Percentiles rank a stretch among this genome's conserved stretches.
phyloP scores from a whole-genome alignment of 2,329 filamentous ascomycete species.

The Venturia pyrina region DNA sequence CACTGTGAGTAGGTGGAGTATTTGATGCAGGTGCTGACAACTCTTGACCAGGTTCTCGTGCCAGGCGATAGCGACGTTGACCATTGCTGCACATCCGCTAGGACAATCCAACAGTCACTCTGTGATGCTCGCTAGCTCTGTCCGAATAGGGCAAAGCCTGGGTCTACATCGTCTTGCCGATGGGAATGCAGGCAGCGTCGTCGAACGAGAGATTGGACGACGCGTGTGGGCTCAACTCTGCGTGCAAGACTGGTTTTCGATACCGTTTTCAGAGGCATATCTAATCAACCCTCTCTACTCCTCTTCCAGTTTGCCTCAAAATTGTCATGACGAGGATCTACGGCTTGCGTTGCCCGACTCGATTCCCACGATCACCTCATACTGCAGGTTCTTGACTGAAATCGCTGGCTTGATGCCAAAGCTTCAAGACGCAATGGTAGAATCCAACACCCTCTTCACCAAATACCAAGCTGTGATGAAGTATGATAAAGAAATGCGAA shows the following conservation, averaged over 20 bases:
- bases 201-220: conserved; percentile 5
- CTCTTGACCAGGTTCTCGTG: conserved; percentile 23
- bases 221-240: conserved; percentile 9
- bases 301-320: conserved; percentile 23
- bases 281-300: conserved; percentile 28
- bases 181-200: conserved; percentile 17
- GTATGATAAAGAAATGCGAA: conserved; percentile 30
- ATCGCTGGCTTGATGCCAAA: conserved; percentile 29
- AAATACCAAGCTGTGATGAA: conserved; percentile 32
- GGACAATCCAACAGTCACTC: conserved; percentile 39
- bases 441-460: conserved; percentile 26
- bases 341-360: conserved; percentile 14
- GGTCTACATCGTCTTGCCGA: conserved; percentile 33
- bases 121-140: conserved; percentile 34
- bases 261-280: conserved; percentile 31
- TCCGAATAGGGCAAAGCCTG: conserved; percentile 38
- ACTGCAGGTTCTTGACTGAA: conserved; percentile 26
- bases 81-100: conserved; percentile 40
- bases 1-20: neutral
- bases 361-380: conserved; percentile 24
- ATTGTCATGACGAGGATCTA: conserved; percentile 29
- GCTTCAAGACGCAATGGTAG: conserved; percentile 29
- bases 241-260: conserved; percentile 34
- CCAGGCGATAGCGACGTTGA: conserved; percentile 38
- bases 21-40: neutral